Conservation (phyloP, 306 rosid species). For the Rosa chinensis region DNA sequence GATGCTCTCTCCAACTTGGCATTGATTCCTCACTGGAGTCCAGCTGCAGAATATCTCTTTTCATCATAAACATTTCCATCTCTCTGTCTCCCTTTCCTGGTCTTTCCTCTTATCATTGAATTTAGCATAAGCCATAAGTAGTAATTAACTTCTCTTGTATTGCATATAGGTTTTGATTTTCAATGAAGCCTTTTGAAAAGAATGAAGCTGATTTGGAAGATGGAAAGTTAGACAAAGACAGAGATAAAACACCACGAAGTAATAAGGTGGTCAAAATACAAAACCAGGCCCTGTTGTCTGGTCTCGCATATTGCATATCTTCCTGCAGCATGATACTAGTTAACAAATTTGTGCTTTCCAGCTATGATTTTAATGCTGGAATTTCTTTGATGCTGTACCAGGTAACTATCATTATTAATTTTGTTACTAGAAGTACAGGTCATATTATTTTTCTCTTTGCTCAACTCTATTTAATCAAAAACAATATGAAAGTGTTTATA, state of each 20-base stretch:
- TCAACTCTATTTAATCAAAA: neutral
- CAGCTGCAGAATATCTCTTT: neutral
- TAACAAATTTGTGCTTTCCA: constrained; percentile 90
- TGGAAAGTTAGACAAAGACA: constrained; percentile 58
- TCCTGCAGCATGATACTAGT: constrained; percentile 93
- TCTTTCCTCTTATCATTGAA: neutral
- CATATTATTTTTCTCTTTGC: constrained; percentile 1
- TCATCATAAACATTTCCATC: neutral
- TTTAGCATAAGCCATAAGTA: neutral
- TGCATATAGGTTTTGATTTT: constrained; percentile 28
- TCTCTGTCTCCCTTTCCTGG: neutral
- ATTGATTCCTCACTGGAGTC: neutral
- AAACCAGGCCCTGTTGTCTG: constrained; percentile 89
- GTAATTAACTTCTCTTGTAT: neutral
- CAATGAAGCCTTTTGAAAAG: constrained; percentile 61
- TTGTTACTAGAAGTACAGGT: neutral
- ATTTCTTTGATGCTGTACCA: constrained; percentile 91
- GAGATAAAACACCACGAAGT: constrained; percentile 43
- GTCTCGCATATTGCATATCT: constrained; percentile 85
- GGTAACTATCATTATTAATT: constrained; percentile 42
- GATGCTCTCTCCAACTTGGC: neutral
- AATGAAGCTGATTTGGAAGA: constrained; percentile 66
- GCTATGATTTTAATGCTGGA: constrained; percentile 87
- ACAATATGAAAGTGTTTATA: constrained; percentile 22
- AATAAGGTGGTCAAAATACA: constrained; percentile 44